phyloP scores from a whole-genome alignment of 164 flowering plant genomes.

The Sedum album region DNA sequence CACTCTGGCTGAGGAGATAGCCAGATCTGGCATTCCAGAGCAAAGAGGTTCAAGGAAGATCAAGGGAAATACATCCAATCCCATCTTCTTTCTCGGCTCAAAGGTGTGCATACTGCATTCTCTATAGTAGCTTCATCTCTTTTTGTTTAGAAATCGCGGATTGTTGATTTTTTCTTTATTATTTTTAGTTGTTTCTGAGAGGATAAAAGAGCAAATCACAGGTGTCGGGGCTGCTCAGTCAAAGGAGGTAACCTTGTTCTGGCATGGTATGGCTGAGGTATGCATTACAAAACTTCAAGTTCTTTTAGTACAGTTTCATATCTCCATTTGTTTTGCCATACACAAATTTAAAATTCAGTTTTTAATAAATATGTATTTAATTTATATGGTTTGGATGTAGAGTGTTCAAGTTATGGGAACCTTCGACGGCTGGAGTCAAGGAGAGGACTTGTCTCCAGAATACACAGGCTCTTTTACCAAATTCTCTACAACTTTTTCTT shows the following conservation, averaged over 20 bases:
- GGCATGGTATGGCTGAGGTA: constrained; percentile 96
- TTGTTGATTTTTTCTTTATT: not conserved
- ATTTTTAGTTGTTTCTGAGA: constrained; percentile 34
- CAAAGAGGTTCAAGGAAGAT: constrained; percentile 82
- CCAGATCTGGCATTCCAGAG: constrained; percentile 39
- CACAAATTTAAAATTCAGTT: not conserved
- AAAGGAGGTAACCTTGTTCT: constrained; percentile 59
- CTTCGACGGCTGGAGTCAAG: constrained; percentile 92
- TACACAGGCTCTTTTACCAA: constrained; percentile 55
- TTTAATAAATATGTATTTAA: not conserved
- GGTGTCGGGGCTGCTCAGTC: constrained; percentile 62
- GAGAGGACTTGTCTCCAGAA: constrained; percentile 80
- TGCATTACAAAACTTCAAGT: constrained; percentile 4
- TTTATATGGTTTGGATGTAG: constrained; percentile 22
- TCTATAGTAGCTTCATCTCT: not conserved
- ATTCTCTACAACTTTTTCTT: constrained; percentile 61
- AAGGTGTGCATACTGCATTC: constrained; percentile 38
- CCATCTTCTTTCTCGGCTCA: constrained; percentile 62
- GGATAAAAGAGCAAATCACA: constrained; percentile 58
- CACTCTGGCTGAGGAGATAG: constrained; percentile 71
- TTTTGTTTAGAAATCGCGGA: not conserved
- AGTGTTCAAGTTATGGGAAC: constrained; percentile 91
- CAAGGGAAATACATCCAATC: constrained; percentile 83
- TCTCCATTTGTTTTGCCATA: not conserved
- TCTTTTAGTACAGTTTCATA: not conserved